Base-by-base conservation (phyloP, 2,329 filamentous ascomycete genomes). In the Sordariomycetes sp. region DNA sequence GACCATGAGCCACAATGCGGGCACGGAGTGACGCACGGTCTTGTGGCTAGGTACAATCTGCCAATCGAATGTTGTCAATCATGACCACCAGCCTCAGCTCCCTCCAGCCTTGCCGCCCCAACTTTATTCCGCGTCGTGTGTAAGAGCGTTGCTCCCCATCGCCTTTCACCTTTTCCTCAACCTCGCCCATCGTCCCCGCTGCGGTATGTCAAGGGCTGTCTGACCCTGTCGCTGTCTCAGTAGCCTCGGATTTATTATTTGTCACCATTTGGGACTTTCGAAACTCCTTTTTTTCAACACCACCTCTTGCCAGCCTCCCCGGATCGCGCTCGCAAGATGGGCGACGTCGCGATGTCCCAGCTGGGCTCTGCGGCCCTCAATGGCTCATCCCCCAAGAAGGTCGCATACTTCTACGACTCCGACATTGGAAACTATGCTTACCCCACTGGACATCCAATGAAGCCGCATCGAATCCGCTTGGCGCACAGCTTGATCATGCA, bases 401-500 rank as follows among this genome's bases (percentile, higher is more conserved):
- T 96, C 38, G 90, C 90, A 36, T 96, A 96, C 64, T 96, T 96
- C 61, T 96, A 96, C 71, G 90, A 96, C 55, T 93, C 86, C 4
- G 90, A 96, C 63, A 92, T 96, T 54, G 90, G 90, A 44, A 96
- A 96, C 61, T 96, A 95, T 67, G 88, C 90, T 55, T 96, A 96
- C 54, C 86, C 94, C 38, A 87, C 86, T 42, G 87, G 86, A 15
- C 92, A 98, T 66, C 92, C 92, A 27, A 98, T 98, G 92, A 98
- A 98, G 61, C 92, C 92, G 42, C 94, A 94, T 74, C 82, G 92
- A 16, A 81, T 98, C 49, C 86, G 88, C 15, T 66, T 98, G 45
- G 93, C 92, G 32, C 94, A 98, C 59, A 92, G 93, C 51, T 72
- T 98, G 46, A 87, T 98, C 36, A 83, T 96, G 70, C 87, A 92